A percentile compares a stretch with the other conserved stretches of the same genome.
Conservation (phyloP, 2,329 filamentous ascomycete genomes). For the Phoma sp. region DNA sequence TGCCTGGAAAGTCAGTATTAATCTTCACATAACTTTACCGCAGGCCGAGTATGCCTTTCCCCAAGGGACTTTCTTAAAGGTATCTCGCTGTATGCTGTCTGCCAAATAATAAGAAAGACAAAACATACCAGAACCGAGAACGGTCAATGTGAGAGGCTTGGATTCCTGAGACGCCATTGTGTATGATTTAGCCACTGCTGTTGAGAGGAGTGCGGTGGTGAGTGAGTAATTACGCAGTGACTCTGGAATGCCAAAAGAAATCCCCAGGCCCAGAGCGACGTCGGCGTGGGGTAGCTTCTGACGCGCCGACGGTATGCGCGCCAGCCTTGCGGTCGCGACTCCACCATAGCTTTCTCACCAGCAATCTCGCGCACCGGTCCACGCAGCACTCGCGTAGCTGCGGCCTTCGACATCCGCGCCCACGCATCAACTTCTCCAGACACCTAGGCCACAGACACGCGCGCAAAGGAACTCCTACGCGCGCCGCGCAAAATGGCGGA, state of each 20-base stretch:
- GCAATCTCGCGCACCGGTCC: neutral
- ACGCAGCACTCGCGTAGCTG: neutral
- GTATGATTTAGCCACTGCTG: neutral
- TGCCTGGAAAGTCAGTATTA: constrained; percentile 59
- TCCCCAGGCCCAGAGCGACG: constrained; percentile 11
- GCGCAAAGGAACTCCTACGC: neutral
- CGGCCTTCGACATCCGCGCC: neutral
- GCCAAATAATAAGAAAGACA: constrained; percentile 18
- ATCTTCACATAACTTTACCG: no score
- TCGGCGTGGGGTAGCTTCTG: constrained; percentile 16
- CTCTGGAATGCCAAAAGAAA: constrained; percentile 5
- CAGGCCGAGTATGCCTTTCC: no score
- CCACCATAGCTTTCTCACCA: constrained; percentile 6
- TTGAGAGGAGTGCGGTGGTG: constrained; percentile 7
- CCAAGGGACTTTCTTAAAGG: no score
- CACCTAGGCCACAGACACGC: neutral
- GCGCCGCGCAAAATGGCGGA: constrained; percentile 64
- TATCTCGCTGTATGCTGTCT: no score
- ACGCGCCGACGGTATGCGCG: constrained; percentile 31
- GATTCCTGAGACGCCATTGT: constrained; percentile 42
- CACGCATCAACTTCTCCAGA: neutral
- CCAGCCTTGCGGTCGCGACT: constrained; percentile 7
- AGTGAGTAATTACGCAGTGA: constrained; percentile 7
- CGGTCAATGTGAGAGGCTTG: constrained; percentile 70
- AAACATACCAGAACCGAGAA: constrained; percentile 78